Conservation (phyloP, 371 early-diverging fungal genomes). For the Mitosporidium daphniae region DNA sequence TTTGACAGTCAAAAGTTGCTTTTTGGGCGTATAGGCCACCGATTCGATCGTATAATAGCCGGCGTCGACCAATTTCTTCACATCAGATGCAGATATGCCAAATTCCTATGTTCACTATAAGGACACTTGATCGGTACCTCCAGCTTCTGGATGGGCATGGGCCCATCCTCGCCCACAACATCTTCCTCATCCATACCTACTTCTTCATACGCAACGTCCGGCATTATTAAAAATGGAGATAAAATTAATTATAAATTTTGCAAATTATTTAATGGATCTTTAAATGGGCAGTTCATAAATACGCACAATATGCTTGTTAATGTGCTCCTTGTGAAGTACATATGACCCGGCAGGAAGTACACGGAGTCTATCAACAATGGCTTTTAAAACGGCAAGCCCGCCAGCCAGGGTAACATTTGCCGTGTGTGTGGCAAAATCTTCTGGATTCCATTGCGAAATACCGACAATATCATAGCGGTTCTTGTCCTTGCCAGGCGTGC, state of each 20-base stretch:
- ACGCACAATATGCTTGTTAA: too few relatives aligned
- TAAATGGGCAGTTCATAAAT: too few relatives aligned
- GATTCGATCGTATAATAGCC: conserved; percentile 80
- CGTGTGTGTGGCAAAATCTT: conserved; percentile 55
- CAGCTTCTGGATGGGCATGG: conserved; percentile 9
- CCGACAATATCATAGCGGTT: conserved; percentile 43
- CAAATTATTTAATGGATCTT: too few relatives aligned
- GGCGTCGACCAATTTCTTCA: conserved; percentile 48
- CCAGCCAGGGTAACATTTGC: too few relatives aligned
- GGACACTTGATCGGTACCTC: conserved; percentile 4
- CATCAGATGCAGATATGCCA: conserved; percentile 40
- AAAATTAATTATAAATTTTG: background rate
- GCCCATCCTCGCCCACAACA: conserved; percentile 6
- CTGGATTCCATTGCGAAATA: conserved; percentile 39
- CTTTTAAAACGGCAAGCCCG: too few relatives aligned
- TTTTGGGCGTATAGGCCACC: conserved; percentile 80
- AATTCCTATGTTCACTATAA: conserved; percentile 12
- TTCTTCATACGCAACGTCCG: background rate
- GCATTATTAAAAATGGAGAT: background rate
- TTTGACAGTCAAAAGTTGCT: conserved; percentile 50
- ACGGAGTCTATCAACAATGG: too few relatives aligned
- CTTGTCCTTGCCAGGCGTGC: conserved; percentile 32
- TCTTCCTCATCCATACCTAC: conserved; percentile 5
- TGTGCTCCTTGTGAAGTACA: too few relatives aligned
- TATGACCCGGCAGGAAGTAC: too few relatives aligned